Evolutionary conservation across 768 basidiomycete genomes (phyloP), one percentile per base, ranked within the genome.

Genomic region (Holtermannia corniformis): DNA sequence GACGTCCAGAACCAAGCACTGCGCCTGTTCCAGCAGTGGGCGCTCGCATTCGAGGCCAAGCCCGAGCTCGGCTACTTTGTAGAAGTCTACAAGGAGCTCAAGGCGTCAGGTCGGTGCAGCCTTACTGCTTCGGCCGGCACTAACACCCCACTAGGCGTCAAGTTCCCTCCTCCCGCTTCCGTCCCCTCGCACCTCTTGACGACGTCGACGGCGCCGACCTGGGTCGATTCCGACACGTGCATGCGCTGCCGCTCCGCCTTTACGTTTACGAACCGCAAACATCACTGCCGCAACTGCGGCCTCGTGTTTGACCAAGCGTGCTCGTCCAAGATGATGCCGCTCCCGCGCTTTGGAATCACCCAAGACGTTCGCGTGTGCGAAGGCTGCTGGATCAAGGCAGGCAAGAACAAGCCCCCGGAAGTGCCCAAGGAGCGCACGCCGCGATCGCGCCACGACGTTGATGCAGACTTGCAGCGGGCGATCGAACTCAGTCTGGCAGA

Each of bases 281-380:
- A 99, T 64, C 95, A 99, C 65, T 99, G 95, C 69, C 82, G 95
- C 13, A 96, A 96, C 71, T 99, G 95, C 73, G 95, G 95, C 5
- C 84, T 85, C 68, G 90, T 97, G 13, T 97, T 95, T 66, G 93
- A 96, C 73, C 89, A 92, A 50, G 78, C 81, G 41, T 99, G 95
- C 71, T 92, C 89, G 0, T 83, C 86, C 27, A 86, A 89, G 72
- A 75, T 78, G 2, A 81, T 88, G 72, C 76, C 88, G 0, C 77
- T 97, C 21, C 93, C 95, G 3, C 87, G 91, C 68, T 93, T 88
- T 63, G 95, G 95, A 11, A 91, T 99, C 60, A 77, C 82, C 1
- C 85, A 95, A 64, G 84, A 86, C 32, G 95, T 99, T 4, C 78
- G 95, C 37, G 93, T 97, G 0, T 97, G 95, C 54, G 93, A 99